Evolutionary conservation across 108 stramenopile genomes (phyloP), one percentile per base, ranked within the genome.

Genomic region (Pseudonitzschia delicatissima): DNA sequence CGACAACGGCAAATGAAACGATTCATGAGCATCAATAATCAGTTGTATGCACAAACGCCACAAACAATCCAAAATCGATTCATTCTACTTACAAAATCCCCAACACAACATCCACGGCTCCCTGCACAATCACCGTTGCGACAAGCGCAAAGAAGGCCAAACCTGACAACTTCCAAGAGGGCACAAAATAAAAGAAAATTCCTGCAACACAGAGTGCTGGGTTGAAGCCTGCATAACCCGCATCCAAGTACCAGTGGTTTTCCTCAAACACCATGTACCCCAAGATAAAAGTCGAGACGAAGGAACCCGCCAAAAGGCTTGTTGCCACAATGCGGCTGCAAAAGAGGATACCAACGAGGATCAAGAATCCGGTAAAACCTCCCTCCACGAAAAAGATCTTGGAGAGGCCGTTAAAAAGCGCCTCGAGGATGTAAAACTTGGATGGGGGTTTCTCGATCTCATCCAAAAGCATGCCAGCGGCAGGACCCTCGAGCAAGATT

Each of bases 291-390:
- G 62, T 62, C 18, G 52, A 17, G 4, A 60, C 33, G 21, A 42
- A 39, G 25, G 60, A 26, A 15, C 69, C 74, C 5, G 31, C 17
- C 15, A 70, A 21, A 25, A 65, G 17, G n/a, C 57, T 25, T 2
- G 12, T 9, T 13, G 69, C 63, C 13, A 76, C 5, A 34, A 76
- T 66, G 20, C 74, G 68, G 62, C 74, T 76, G 69, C 68, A 76
- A 7, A 69, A 34, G 5, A 64, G 20, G 12, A 62, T 47, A 1
- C 74, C 74, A 11, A 68, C 36, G 33, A 76, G 55, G 9, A 76
- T 45, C 17, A 76, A 36, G 8, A 57, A 3, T 27, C 68, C 74
- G 33, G 59, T 23, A 23, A 8, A 23, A 4, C n/a, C n/a, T n/a
- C n/a, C n/a, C 37, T 65, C 36, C 5, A 52, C 69, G 25, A 76